A percentile compares a stretch with the other conserved stretches of the same genome.
Conservation (phyloP, 257 asterid species). For the Capsicum baccatum region DNA sequence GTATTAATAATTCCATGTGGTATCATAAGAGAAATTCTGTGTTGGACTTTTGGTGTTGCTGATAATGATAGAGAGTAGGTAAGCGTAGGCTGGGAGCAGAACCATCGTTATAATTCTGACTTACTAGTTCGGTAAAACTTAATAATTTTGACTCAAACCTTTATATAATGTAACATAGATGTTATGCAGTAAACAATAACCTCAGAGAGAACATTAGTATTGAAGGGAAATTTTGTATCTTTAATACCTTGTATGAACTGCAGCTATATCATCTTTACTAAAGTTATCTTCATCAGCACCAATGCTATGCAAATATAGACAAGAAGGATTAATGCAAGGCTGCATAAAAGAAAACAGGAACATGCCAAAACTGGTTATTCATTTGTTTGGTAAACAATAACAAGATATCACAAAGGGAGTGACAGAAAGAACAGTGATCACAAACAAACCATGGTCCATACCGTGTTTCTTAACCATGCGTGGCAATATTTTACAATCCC, state of each 20-base stretch:
- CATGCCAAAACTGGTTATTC: slow-evolving; percentile 35
- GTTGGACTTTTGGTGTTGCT: not conserved
- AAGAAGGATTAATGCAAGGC: slow-evolving; percentile 90
- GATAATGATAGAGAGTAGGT: not conserved
- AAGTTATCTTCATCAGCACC: slow-evolving; percentile 97
- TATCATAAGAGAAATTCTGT: not conserved
- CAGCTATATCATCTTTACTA: slow-evolving; percentile 95
- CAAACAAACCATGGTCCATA: too few relatives aligned
- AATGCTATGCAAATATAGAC: slow-evolving; percentile 88
- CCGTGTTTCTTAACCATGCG: too few relatives aligned
- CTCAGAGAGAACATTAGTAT: too few relatives aligned
- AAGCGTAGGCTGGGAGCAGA: not conserved
- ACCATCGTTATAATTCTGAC: not conserved
- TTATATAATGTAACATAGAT: not conserved
- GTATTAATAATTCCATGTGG: not conserved
- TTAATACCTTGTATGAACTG: slow-evolving; percentile 88
- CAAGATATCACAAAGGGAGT: slow-evolving; percentile 18
- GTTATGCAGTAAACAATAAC: not conserved
- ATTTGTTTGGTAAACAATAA: not conserved
- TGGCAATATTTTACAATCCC: too few relatives aligned
- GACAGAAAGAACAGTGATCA: not conserved
- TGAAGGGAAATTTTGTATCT: too few relatives aligned
- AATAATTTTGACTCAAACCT: not conserved
- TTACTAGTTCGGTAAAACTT: not conserved
- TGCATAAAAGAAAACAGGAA: slow-evolving; percentile 47